Evolutionary conservation across 2,329 filamentous ascomycete genomes (phyloP).

Genomic region (Trichophyton rubrum): DNA sequence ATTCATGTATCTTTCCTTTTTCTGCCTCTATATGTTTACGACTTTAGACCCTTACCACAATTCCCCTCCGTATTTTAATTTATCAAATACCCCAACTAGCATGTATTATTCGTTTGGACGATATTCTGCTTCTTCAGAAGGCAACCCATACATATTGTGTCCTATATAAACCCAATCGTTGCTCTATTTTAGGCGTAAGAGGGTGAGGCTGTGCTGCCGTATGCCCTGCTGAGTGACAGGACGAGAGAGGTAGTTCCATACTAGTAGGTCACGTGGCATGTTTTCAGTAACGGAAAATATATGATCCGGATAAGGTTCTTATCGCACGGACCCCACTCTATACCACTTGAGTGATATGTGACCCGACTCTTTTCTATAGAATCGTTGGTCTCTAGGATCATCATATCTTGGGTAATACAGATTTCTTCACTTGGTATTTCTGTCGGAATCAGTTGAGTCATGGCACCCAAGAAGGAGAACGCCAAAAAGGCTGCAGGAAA

Average conservation of each 20-base stretch:
- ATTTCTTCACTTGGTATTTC: not conserved
- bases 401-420: not conserved
- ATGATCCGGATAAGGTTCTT: slow-evolving; percentile 1
- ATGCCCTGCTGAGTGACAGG: too few species aligned
- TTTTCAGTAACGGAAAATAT: not conserved
- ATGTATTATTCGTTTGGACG: not conserved
- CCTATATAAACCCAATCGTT: not conserved
- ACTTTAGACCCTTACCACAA: not conserved
- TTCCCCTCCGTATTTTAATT: not conserved
- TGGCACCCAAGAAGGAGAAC: slow-evolving; percentile 72
- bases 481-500: slow-evolving; percentile 84
- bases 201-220: too few species aligned
- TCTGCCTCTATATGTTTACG: not conserved
- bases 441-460: slow-evolving; percentile 22
- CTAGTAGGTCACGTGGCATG: too few species aligned
- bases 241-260: too few species aligned
- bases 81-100: not conserved
- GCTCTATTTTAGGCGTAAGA: too few species aligned
- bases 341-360: not conserved
- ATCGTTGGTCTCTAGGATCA: not conserved
- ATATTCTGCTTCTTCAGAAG: not conserved
- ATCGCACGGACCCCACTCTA: not conserved
- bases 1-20: not conserved
- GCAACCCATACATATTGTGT: not conserved
- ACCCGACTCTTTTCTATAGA: not conserved